These are phyloP conservation scores for Albugo candida DNA, from an alignment of 352 stramenopile genomes.

Conservation along the genomic window DNA sequence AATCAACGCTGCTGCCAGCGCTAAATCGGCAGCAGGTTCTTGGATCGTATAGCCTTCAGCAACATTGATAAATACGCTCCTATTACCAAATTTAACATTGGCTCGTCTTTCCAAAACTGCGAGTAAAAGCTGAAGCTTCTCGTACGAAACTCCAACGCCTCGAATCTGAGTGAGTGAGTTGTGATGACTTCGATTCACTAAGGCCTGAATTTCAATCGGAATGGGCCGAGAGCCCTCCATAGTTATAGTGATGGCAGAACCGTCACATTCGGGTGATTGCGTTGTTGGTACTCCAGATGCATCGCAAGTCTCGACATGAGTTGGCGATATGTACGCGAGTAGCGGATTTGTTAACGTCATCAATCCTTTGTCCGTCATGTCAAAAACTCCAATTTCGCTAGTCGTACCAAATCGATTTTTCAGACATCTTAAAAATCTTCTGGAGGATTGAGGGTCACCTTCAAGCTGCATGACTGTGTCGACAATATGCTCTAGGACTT, in stretches of 20 bases:
- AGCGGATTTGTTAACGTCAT: constrained; percentile 59
- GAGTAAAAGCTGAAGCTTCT: constrained; percentile 87
- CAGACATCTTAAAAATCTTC: constrained; percentile 81
- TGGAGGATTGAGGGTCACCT: constrained; percentile 59
- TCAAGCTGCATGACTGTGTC: constrained; percentile 94
- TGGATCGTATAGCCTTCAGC: constrained; percentile 69
- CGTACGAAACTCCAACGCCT: constrained; percentile 54
- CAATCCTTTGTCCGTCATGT: constrained; percentile 80
- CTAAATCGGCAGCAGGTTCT: constrained; percentile 57
- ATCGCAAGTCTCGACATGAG: constrained; percentile 18
- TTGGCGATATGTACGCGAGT: constrained; percentile 52
- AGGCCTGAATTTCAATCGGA: constrained; percentile 87
- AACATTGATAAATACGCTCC: constrained; percentile 76
- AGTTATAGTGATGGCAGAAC: constrained; percentile 78
- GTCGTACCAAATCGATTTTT: constrained; percentile 95
- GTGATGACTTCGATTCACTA: constrained; percentile 45
- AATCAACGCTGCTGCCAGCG: constrained; percentile 48
- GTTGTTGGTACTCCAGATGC: constrained; percentile 1
- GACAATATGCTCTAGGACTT: constrained; percentile 80
- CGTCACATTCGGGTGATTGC: constrained; percentile 16
- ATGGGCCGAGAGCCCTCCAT: constrained; percentile 89
- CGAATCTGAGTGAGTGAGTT: constrained; percentile 31
- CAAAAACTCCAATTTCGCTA: constrained; percentile 91
- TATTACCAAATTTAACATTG: constrained; percentile 43
- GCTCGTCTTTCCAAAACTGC: constrained; percentile 90